Base-by-base conservation (phyloP, 129 eudicot genomes). In the Flaveria sonorensis region DNA sequence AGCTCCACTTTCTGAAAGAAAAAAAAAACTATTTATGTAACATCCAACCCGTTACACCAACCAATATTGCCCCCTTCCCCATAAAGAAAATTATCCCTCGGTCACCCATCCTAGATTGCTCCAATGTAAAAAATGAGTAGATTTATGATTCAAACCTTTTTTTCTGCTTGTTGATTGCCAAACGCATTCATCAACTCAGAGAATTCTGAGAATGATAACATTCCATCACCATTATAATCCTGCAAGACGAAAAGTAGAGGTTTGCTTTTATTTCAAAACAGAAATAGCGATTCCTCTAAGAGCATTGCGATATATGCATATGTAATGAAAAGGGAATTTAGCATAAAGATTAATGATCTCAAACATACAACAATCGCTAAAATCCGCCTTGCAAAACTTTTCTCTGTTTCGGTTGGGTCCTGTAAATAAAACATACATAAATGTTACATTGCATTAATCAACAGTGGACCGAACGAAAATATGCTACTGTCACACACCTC, bases 351-450 rank as follows among this genome's bases (percentile, higher is more conserved):
- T 24, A 24, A 64, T 40, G 62, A 39, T 53, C 48, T 52, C n/a
- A 42, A 39, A 81, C 93, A 39, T 84, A 93, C 98, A 90, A 93
- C 93, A 32, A 93, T 81, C 40, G 97, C 81, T 67, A 93, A 83
- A 65, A 93, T 86, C 28, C 96, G 93, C 70, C 87, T 84, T 46
- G 89, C 98, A 78, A 93, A 93, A 64, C 86, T 77, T 87, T 84
- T 93, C 78, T 91, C 93, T 56, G 97, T 93, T 85, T 93, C 97
- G 65, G 74, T 73, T 18, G 98, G 98, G 71, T 93, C 98, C 98
- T 93, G 86, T 53, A 70, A 71, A 18, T 50, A 45, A 70, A 73
- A 10, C 30, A 15, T 52, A 61, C 3, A 72, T 55, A 24, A 75
- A 75, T 11, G 63, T 73, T 5, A 61, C 43, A n/a, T 3, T 36